Conservation (phyloP, 2,329 filamentous ascomycete species). For the Alternaria tenuissima region DNA sequence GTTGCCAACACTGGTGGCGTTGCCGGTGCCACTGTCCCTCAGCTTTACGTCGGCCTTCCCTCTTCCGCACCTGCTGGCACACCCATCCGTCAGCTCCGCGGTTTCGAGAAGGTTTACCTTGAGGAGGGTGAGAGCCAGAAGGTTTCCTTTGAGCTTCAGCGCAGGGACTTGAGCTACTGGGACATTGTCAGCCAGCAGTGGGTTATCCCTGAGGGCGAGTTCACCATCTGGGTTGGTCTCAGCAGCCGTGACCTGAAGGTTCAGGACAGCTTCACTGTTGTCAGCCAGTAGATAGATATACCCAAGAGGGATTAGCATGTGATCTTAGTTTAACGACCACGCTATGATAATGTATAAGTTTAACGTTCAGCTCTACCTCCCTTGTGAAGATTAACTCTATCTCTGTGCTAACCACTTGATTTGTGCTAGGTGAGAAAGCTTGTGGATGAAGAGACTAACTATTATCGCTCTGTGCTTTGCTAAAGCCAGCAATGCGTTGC, state of each 20-base stretch:
- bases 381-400: neutral
- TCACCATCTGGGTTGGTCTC: constrained; percentile 37
- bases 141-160: constrained; percentile 73
- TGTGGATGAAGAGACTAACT: too few species aligned
- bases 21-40: constrained; percentile 62
- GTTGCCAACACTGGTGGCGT: constrained; percentile 73
- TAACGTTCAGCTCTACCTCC: neutral
- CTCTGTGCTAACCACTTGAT: neutral
- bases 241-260: constrained; percentile 39
- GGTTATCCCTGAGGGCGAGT: constrained; percentile 63
- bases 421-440: too few species aligned
- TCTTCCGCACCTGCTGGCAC: constrained; percentile 66
- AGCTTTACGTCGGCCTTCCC: constrained; percentile 64
- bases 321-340: neutral
- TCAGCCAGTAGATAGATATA: constrained; percentile 8
- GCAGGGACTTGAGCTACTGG: constrained; percentile 89
- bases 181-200: constrained; percentile 79
- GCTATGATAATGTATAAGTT: constrained; percentile 5
- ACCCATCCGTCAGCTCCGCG: constrained; percentile 56
- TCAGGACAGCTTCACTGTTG: constrained; percentile 29
- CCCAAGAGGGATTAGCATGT: neutral
- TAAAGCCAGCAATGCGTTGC: too few species aligned
- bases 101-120: constrained; percentile 63
- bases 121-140: constrained; percentile 66
- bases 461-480: too few species aligned